Conservation (phyloP, 139 green algal genomes). For the Closterium sp. region DNA sequence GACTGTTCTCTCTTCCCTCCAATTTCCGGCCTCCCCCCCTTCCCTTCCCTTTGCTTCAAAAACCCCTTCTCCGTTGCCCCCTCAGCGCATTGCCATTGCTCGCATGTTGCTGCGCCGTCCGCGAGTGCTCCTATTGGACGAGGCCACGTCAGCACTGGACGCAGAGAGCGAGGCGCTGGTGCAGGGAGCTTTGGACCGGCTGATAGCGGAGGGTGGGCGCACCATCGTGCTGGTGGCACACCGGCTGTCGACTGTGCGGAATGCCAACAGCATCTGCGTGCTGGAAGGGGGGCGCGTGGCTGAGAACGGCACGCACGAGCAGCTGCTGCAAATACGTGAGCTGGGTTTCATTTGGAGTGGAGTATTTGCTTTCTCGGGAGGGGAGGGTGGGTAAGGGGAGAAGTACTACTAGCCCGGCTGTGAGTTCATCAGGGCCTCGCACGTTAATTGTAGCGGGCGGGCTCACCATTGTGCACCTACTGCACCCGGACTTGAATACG, state of each 20-base stretch:
- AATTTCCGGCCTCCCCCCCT: no score
- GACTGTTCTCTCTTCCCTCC: no score
- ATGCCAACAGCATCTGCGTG: conserved; percentile 54
- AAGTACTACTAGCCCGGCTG: neutral
- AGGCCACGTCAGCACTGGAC: conserved; percentile 61
- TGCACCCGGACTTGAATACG: no score
- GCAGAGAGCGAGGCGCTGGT: conserved; percentile 56
- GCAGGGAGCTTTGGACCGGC: conserved; percentile 40
- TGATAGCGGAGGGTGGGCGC: conserved; percentile 38
- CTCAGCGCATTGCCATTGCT: conserved; percentile 58
- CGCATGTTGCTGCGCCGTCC: conserved; percentile 55
- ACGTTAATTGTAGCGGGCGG: no score
- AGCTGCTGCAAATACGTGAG: conserved; percentile 45
- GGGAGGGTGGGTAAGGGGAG: neutral
- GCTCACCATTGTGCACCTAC: conserved; percentile 21
- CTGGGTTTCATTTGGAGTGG: neutral
- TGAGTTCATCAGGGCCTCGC: no score
- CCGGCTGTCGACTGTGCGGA: conserved; percentile 52
- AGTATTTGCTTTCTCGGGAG: no score
- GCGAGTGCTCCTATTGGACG: conserved; percentile 55
- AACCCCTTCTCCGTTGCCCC: no score
- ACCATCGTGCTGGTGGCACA: conserved; percentile 56
- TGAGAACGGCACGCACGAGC: conserved; percentile 49
- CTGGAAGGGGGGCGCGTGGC: conserved; percentile 52
- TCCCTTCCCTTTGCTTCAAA: no score